Conservation (phyloP, 2,329 filamentous ascomycete species). For the Neobulgaria alba region DNA sequence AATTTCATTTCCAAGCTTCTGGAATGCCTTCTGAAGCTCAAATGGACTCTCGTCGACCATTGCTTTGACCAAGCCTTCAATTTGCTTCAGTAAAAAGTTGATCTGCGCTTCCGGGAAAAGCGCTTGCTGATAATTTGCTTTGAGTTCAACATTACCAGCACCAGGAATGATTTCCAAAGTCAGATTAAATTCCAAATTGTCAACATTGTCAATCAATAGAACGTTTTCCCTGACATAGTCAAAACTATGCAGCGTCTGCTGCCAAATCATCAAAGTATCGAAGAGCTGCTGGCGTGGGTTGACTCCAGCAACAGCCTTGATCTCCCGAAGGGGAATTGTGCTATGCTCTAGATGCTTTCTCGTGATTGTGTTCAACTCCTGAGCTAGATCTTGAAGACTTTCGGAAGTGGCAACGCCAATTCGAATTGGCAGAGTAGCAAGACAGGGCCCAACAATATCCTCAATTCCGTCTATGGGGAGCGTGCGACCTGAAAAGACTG, state of each 20-base stretch:
- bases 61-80: slow-evolving; percentile 42
- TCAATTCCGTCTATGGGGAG: slow-evolving; percentile 64
- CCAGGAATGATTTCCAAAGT: slow-evolving; percentile 68
- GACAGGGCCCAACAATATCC: slow-evolving; percentile 68
- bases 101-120: slow-evolving; percentile 48
- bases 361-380: slow-evolving; percentile 55
- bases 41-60: slow-evolving; percentile 28
- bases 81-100: slow-evolving; percentile 48
- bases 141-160: slow-evolving; percentile 36
- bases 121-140: slow-evolving; percentile 45
- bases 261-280: slow-evolving; percentile 75
- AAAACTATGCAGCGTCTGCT: slow-evolving; percentile 54
- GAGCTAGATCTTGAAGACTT: slow-evolving; percentile 52
- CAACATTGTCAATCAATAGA: slow-evolving; percentile 49
- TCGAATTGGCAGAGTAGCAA: slow-evolving; percentile 67
- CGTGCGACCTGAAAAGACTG: slow-evolving; percentile 74
- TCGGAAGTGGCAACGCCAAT: slow-evolving; percentile 44
- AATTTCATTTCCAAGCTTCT: slow-evolving; percentile 7
- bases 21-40: slow-evolving; percentile 10
- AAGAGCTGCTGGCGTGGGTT: slow-evolving; percentile 54
- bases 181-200: slow-evolving; percentile 68
- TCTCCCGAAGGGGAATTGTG: slow-evolving; percentile 56
- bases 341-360: slow-evolving; percentile 56
- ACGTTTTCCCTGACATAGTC: slow-evolving; percentile 34
- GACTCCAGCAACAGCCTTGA: slow-evolving; percentile 52